Base-by-base conservation (phyloP, 371 early-diverging fungal genomes). In the Mortierella sp. region DNA sequence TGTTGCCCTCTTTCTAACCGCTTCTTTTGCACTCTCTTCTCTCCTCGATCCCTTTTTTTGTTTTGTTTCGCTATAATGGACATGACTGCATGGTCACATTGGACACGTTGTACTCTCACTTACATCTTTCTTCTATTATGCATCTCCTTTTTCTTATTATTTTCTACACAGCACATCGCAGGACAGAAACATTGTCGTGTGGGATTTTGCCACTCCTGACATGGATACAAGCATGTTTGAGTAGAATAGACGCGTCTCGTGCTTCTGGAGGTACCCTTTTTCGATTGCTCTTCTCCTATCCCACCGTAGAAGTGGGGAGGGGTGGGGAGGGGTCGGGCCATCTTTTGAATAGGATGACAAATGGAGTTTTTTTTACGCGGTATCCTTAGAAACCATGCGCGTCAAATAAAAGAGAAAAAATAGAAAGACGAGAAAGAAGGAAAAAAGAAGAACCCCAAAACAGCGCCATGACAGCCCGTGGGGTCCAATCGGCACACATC, bases 121-220 rank as follows among this genome's bases (percentile, higher is more conserved):
- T 5, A 11, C 59, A 31, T 59, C 59, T 59, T 16, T 16, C 2
- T 59, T 59, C 13, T 61, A n/a, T 54, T 26, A 31, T 69, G 37
- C 11, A 14, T 70, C 48, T 31, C 43, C 16, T 43, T 67, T 16
- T 40, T 11, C 24, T 59, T 54, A 26, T 74, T 59, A 14, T 28
- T 59, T 8, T 19, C 26, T 13, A 34, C 5, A 79, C 34, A 93
- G 94, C 78, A 91, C 95, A 34, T 92, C 95, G 64, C 94, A 97
- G 89, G 97, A 97, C 87, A 90, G 90, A 59, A 93, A 92, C 71
- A 95, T 97, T 72, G 88, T 96, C 9, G 90, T 97, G 24, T 97
- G 96, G 96, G 96, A 96, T 84, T 97, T 97, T 90, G 90, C 93
- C 0, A 86, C 88, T 54, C 10, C 57, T 31, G 94, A 91, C 31